Evolutionary conservation across 1,284 basidiomycete genomes (phyloP), one percentile per base, ranked within the genome.

Genomic region (Cystobasidiaceae sp.): DNA sequence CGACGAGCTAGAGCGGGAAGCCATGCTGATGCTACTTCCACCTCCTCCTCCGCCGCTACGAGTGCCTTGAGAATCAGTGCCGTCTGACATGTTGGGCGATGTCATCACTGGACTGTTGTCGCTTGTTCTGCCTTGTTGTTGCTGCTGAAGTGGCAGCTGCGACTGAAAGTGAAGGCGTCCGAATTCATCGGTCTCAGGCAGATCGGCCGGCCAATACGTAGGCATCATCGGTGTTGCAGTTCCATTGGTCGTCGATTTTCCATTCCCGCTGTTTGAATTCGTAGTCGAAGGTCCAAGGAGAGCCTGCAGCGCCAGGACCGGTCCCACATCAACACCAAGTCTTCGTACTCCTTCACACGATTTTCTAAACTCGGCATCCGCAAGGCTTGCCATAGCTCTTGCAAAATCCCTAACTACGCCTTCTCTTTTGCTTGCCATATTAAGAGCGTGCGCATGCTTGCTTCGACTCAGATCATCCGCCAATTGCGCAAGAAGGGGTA

Each of bases 331-430:
- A 2, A 66, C 54, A 2, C 75, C 75, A 11, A 71, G 62, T 17
- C 67, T 62, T 28, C 72, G 70, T 6, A 75, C 71, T 3, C 67
- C 54, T 49, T 76, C 75, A 69, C 75, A 76, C n/a, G 49, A 63
- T 49, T 55, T 65, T 27, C 71, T 71, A 64, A 70, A 76, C 46
- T 75, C 72, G 62, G 70, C 64, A 17, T 76, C 75, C 13, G 74
- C 73, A 8, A 76, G 49, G 41, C 71, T 70, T 7, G 73, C 74
- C 11, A 75, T 30, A 15, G 72, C 71, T 41, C 65, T 67, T 25
- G 74, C 72, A 3, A 72, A 67, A 21, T 71, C 55, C 21, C 72
- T 70, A 5, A 66, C 69, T 34, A 71, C 68, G 37, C 56, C 61
- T 58, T 73, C 71, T 34, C 69, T 71, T 68, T 73, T 73, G 30